phyloP scores from a whole-genome alignment of 1,139 yeast genomes.

The Suhomyces coccinellae region DNA sequence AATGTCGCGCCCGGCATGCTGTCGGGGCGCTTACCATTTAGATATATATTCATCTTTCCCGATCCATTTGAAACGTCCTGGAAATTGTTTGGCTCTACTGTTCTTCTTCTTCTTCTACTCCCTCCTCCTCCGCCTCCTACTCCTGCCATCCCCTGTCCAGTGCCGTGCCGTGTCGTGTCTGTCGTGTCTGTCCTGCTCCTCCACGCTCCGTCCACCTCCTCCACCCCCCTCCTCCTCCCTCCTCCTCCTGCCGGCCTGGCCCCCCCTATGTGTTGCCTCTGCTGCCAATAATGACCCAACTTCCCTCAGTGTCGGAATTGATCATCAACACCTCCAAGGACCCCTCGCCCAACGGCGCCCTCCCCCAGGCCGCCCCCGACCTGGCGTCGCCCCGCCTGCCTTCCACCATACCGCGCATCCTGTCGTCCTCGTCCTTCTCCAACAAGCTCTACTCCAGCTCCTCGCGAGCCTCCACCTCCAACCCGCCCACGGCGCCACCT shows the following conservation, averaged over 20 bases:
- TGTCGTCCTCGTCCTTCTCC: conserved; percentile 7
- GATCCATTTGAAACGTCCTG: conserved; percentile 3
- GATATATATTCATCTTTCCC: conserved; percentile 9
- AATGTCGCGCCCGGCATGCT: conserved; percentile 7
- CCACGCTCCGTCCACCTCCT: background rate
- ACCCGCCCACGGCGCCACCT: conserved; percentile 8
- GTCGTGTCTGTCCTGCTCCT: background rate
- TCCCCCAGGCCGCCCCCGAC: conserved; percentile 1
- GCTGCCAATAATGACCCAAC: conserved; percentile 29
- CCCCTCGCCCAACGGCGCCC: conserved; percentile 8
- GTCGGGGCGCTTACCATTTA: conserved; percentile 5
- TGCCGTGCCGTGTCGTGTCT: too few relatives aligned
- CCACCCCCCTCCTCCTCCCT: background rate
- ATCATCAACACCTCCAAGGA: conserved; percentile 23
- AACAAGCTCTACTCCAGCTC: conserved; percentile 4
- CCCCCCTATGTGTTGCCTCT: conserved; percentile 2
- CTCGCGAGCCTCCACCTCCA: conserved; percentile 2
- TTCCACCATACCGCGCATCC: conserved; percentile 11
- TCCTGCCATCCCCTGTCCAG: background rate
- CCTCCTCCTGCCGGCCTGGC: background rate
- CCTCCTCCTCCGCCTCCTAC: background rate
- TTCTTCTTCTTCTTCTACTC: background rate
- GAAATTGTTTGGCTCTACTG: background rate
- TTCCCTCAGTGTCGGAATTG: conserved; percentile 39
- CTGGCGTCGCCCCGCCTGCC: conserved; percentile 11